These are phyloP conservation scores for Geotrichum australiense DNA, from an alignment of 1,139 yeast species.

Conservation along the genomic window DNA sequence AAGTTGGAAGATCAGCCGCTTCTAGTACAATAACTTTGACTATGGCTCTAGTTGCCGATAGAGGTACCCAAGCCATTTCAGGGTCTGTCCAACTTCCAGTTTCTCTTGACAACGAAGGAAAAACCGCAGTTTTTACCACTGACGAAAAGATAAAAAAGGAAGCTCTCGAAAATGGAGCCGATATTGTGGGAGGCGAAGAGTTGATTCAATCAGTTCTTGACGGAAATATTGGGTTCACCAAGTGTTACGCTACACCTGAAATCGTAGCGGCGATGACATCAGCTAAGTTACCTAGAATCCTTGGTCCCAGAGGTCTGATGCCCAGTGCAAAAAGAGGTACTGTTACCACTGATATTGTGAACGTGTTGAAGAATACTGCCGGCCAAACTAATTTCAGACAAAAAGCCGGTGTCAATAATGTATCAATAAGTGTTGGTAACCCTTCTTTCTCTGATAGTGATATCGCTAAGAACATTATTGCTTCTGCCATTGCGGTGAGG, in stretches of 20 bases:
- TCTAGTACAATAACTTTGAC: conserved; percentile 65
- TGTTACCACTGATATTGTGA: conserved; percentile 58
- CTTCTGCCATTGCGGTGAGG: conserved; percentile 60
- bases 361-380: conserved; percentile 47
- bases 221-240: conserved; percentile 63
- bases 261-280: conserved; percentile 50
- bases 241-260: conserved; percentile 82
- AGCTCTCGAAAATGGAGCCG: conserved; percentile 54
- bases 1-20: conserved; percentile 70
- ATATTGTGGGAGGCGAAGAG: conserved; percentile 63
- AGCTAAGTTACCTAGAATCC: conserved; percentile 54
- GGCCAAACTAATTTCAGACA: conserved; percentile 73
- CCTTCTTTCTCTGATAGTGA: conserved; percentile 75
- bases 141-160: conserved; percentile 46
- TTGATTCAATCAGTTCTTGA: conserved; percentile 54
- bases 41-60: conserved; percentile 64
- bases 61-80: conserved; percentile 66
- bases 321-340: conserved; percentile 86
- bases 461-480: conserved; percentile 61
- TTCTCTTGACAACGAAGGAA: conserved; percentile 55
- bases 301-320: conserved; percentile 89
- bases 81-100: conserved; percentile 77
- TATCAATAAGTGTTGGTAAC: conserved; percentile 58
- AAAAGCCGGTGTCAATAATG: conserved; percentile 38
- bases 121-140: conserved; percentile 62